Conservation (phyloP, 129 eudicot species). For the Lactuca sativa region DNA sequence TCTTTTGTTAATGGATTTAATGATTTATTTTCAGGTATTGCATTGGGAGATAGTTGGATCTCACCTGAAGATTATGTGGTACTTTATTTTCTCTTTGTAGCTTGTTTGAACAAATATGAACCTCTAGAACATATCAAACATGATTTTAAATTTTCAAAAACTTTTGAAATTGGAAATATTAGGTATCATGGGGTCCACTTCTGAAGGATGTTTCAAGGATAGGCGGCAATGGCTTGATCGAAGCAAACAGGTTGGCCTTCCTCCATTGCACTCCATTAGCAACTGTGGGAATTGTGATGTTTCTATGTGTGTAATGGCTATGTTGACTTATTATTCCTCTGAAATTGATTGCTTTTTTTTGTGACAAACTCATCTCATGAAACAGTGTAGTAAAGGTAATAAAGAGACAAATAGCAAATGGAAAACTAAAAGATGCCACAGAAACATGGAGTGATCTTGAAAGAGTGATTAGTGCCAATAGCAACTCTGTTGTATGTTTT, state of each 20-base stretch:
- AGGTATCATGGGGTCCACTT: slow-evolving; percentile 91
- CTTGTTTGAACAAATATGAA: neutral
- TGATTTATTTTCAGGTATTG: slow-evolving; percentile 55
- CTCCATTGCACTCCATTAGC: no score
- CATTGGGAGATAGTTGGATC: slow-evolving; percentile 83
- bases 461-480: slow-evolving; percentile 31
- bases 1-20: neutral
- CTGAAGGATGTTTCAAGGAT: slow-evolving; percentile 86
- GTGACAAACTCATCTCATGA: slow-evolving; percentile 35
- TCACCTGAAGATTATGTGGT: slow-evolving; percentile 95
- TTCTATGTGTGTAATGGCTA: no score
- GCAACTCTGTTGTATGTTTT: slow-evolving; percentile 59
- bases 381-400: slow-evolving; percentile 58
- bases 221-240: slow-evolving; percentile 52
- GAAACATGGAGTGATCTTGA: slow-evolving; percentile 60
- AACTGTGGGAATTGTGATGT: no score
- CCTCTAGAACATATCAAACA: neutral
- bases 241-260: slow-evolving; percentile 51
- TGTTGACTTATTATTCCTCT: slow-evolving; percentile 29
- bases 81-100: neutral
- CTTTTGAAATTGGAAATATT: slow-evolving; percentile 4
- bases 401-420: slow-evolving; percentile 47
- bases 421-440: slow-evolving; percentile 54
- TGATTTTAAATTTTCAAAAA: neutral
- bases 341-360: slow-evolving; percentile 4